Base-by-base conservation (phyloP, 139 green algal species). In the Chlamydomonas sp. region DNA sequence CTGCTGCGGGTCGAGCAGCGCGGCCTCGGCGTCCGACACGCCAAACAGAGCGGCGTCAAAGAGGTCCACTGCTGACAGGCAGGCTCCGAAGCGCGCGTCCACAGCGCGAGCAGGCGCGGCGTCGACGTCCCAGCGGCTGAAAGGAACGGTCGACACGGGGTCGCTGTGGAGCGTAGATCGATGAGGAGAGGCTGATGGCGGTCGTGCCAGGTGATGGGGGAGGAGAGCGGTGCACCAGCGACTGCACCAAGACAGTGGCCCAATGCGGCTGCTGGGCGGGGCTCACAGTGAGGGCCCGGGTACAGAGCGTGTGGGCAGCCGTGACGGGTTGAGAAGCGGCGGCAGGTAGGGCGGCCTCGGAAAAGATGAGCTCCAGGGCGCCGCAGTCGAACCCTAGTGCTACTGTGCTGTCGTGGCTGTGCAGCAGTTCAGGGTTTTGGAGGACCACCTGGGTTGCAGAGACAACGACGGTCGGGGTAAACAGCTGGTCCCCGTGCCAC, bases 1-100 rank as follows among this genome's bases (percentile, higher is more conserved):
- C 89, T 98, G 96, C 89, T 98, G 96, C 3, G 96, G 95, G 85
- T 98, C 96, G 87, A 97, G 93, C 4, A 96, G 80, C 3, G 72
- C 62, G 2, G 92, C 95, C 84, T 98, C 95, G 1, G 90, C 78
- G 14, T 86, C 87, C 14, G 91, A 87, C 5, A 96, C 76, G 15
- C 91, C 91, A 67, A 97, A 92, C 73, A 88, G 59, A 0, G 69
- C 68, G 0, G 90, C 86, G 80, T 97, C 95, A 90, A 97, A 97
- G 1, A 31, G 14, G 18, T 94, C 93, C 1, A 95, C 85, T 5
- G 57, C 82, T 2, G 83, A 61, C 57, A 97, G 62, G 77, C 94
- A 95, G n/a, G 88, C 90, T 1, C 85, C 94, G 90, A 95, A 96
- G 73, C 95, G 89, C 3, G 80, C 79, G 2, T 81, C 81, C 63